phyloP scores from a whole-genome alignment of 441 rosid species.

The Erodium moschatum region DNA sequence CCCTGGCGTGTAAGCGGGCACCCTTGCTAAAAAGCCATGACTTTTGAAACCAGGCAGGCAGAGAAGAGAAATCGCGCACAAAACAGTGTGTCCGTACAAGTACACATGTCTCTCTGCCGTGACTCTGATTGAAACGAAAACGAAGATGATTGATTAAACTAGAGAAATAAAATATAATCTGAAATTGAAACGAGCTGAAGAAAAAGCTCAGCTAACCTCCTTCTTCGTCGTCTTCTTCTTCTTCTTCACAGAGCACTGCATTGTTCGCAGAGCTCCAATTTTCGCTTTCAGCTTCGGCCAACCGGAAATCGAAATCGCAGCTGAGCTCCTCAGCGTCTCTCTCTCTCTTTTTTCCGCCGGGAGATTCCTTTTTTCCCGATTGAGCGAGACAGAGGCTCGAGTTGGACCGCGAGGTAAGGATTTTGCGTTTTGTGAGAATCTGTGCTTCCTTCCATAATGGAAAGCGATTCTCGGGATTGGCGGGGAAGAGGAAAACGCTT shows the following conservation, averaged over 20 bases:
- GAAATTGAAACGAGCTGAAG: not conserved
- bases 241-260: not conserved
- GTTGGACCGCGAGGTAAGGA: slow-evolving; percentile 2
- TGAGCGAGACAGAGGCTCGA: slow-evolving; percentile 5
- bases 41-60: no score
- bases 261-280: not conserved
- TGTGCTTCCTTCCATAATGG: not conserved
- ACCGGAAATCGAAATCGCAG: not conserved
- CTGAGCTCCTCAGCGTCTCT: not conserved
- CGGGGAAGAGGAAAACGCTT: not conserved
- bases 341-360: not conserved
- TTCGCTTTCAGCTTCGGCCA: not conserved
- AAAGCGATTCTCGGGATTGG: slow-evolving; percentile 1
- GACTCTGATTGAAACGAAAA: no score
- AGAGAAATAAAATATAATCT: not conserved
- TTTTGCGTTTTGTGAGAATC: slow-evolving; percentile 3
- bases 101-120: no score
- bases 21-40: no score
- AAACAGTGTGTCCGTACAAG: no score
- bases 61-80: no score
- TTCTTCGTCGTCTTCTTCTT: not conserved
- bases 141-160: no score
- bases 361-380: slow-evolving; percentile 10
- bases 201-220: not conserved
- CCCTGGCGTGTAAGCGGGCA: no score